A percentile compares a stretch with the other conserved stretches of the same genome.
These are phyloP conservation scores for Cercospora sojina DNA, from an alignment of 2,329 filamentous ascomycete species.

Conservation along the genomic window DNA sequence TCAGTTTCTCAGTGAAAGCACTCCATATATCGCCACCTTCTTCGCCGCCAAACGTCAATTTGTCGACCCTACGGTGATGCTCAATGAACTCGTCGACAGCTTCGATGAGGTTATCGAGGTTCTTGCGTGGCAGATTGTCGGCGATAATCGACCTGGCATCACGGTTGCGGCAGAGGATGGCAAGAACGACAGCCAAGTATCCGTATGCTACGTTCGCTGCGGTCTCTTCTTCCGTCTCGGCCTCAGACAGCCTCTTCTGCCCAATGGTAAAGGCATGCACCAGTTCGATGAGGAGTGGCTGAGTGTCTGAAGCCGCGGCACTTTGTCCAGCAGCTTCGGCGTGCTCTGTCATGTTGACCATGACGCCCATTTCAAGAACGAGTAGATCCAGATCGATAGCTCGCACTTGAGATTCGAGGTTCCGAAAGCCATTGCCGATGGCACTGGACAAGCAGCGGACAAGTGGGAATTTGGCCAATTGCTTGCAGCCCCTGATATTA, in stretches of 20 bases:
- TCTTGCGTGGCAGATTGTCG: slow-evolving; percentile 46
- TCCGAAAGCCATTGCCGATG: slow-evolving; percentile 32
- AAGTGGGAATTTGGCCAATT: slow-evolving; percentile 59
- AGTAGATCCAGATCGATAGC: slow-evolving; percentile 64
- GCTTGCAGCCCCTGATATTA: slow-evolving; percentile 64
- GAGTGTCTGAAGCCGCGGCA: slow-evolving; percentile 13
- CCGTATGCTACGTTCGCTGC: slow-evolving; percentile 80
- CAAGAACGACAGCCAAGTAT: slow-evolving; percentile 80
- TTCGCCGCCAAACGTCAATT: slow-evolving; percentile 47
- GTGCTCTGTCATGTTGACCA: slow-evolving; percentile 86
- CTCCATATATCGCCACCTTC: slow-evolving; percentile 49
- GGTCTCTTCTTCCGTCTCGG: slow-evolving; percentile 67
- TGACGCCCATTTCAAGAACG: slow-evolving; percentile 73
- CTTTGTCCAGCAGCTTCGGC: slow-evolving; percentile 56
- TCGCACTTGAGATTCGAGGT: slow-evolving; percentile 29
- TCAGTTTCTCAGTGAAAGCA: slow-evolving; percentile 56
- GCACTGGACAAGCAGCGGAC: slow-evolving; percentile 42
- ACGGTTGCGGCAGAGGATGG: slow-evolving; percentile 68
- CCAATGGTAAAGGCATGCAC: slow-evolving; percentile 33
- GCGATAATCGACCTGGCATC: slow-evolving; percentile 40
- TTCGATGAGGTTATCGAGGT: slow-evolving; percentile 52
- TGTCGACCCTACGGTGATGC: slow-evolving; percentile 60
- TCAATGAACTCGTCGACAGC: slow-evolving; percentile 63
- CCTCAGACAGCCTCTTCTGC: slow-evolving; percentile 47
- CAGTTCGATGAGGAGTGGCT: slow-evolving; percentile 27